Evolutionary conservation across 208 protist species (phyloP).

Genomic region (Sergeia podlipaevii): DNA sequence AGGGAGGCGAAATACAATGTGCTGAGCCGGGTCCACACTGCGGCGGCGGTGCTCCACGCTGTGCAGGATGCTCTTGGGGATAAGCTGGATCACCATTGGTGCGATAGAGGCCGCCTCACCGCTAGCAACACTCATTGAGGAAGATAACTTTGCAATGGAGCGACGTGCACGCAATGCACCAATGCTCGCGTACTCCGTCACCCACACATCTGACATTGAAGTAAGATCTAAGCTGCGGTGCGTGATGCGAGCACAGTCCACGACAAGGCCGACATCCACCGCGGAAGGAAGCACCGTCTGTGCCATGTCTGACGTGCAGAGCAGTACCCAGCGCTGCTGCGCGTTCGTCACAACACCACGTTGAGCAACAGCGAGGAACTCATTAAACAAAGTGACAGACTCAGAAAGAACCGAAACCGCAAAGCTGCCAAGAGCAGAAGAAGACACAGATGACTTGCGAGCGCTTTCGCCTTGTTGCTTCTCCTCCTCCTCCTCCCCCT

Average conservation of each 20-base stretch:
- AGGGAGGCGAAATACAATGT: constrained; percentile 61
- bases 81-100: constrained; percentile 76
- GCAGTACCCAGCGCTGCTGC: constrained; percentile 34
- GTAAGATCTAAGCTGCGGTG: constrained; percentile 37
- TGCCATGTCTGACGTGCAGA: constrained; percentile 54
- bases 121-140: background rate
- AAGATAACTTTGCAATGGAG: constrained; percentile 29
- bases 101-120: background rate
- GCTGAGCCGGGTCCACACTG: constrained; percentile 57
- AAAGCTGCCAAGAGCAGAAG: no score
- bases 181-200: constrained; percentile 56
- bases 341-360: constrained; percentile 6
- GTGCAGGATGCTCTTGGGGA: constrained; percentile 77
- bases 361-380: constrained; percentile 21
- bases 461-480: background rate
- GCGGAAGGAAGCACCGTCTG: constrained; percentile 63
- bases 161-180: constrained; percentile 57
- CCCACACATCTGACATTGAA: constrained; percentile 32
- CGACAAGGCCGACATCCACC: constrained; percentile 58
- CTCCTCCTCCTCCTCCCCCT: background rate
- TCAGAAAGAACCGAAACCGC: constrained; percentile 22
- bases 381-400: constrained; percentile 8
- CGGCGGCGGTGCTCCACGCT: constrained; percentile 63
- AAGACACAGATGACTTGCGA: background rate
- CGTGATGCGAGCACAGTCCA: constrained; percentile 72